phyloP scores from a whole-genome alignment of 306 rosid genomes.

The Cucurbita maxima region DNA sequence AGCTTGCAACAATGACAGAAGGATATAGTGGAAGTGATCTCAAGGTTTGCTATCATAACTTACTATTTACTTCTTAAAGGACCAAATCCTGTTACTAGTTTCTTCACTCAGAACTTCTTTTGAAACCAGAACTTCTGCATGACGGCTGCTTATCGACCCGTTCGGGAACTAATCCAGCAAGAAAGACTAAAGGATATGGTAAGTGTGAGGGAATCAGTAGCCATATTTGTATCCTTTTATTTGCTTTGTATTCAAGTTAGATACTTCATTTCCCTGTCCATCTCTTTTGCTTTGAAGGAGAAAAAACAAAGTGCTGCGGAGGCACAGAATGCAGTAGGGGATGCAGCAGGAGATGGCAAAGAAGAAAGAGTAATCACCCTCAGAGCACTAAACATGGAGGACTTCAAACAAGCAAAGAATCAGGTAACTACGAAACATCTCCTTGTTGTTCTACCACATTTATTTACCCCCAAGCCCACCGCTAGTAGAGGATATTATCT shows the following conservation, averaged over 20 bases:
- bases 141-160: slow-evolving; percentile 88
- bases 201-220: background rate
- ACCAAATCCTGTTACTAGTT: background rate
- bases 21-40: slow-evolving; percentile 95
- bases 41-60: slow-evolving; percentile 35
- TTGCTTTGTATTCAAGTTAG: background rate
- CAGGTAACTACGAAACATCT: slow-evolving; percentile 28
- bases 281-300: slow-evolving; percentile 21
- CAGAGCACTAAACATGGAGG: slow-evolving; percentile 73
- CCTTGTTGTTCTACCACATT: no score
- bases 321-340: slow-evolving; percentile 13
- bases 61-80: background rate
- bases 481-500: no score
- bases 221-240: background rate
- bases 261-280: background rate
- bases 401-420: slow-evolving; percentile 63
- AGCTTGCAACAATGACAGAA: slow-evolving; percentile 69
- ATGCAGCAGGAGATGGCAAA: slow-evolving; percentile 13
- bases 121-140: slow-evolving; percentile 63
- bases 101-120: slow-evolving; percentile 2
- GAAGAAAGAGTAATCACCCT: slow-evolving; percentile 56
- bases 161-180: slow-evolving; percentile 68
- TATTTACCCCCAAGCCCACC: no score
- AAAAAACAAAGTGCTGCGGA: slow-evolving; percentile 36
- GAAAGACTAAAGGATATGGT: slow-evolving; percentile 70